Evolutionary conservation across 108 stramenopile species (phyloP).

Genomic region (Craspedostauros australis): DNA sequence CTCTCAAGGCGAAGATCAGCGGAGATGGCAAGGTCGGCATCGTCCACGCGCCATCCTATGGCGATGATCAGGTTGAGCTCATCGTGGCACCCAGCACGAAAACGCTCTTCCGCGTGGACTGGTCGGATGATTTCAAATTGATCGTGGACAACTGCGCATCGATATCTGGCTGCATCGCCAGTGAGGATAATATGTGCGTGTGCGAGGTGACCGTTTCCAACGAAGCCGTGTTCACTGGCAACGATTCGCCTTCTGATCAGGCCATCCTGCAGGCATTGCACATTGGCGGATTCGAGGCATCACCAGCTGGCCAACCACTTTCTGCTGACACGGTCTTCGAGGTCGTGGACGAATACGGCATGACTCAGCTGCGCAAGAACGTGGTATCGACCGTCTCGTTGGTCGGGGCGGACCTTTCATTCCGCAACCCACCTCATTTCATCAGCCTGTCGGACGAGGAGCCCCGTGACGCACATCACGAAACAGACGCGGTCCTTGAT

Average conservation of each 20-base stretch:
- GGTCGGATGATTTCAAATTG: no score
- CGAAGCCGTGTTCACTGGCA: not conserved
- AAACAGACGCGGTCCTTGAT: conserved; percentile 66
- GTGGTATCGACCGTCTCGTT: conserved; percentile 36
- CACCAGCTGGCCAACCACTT: no score
- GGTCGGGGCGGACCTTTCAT: conserved; percentile 27
- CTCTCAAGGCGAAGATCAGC: conserved; percentile 43
- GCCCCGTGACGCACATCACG: conserved; percentile 48
- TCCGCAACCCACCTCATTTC: conserved; percentile 60
- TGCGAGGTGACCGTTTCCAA: conserved; percentile 21
- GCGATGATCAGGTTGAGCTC: conserved; percentile 10
- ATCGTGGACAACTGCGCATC: no score
- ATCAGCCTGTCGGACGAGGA: conserved; percentile 35
- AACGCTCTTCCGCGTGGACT: conserved; percentile 21
- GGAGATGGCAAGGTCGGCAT: conserved; percentile 40
- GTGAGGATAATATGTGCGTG: conserved; percentile 17
- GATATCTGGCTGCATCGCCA: no score
- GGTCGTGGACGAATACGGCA: conserved; percentile 32
- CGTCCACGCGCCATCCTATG: conserved; percentile 37
- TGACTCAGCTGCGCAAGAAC: conserved; percentile 38
- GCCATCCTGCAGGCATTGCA: no score
- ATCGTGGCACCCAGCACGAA: conserved; percentile 7
- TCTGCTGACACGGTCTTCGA: conserved; percentile 54
- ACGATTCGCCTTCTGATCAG: no score
- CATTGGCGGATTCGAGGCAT: no score